Conservation (phyloP, 192 early-diverging fungal genomes). For the Coemansia sp. region DNA sequence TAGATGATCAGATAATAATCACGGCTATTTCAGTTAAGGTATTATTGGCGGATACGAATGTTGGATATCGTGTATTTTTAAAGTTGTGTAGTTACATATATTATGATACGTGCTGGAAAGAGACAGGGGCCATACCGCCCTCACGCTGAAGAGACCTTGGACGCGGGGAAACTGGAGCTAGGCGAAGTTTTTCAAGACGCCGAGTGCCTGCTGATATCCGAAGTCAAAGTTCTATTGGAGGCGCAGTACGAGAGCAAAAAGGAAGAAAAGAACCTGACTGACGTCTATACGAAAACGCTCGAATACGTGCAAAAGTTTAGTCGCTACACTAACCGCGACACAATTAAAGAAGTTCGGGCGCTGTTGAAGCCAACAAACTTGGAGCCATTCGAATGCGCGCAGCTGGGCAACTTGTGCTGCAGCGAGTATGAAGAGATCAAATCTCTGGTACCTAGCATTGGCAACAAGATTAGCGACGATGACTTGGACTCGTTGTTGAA, state of each 20-base stretch:
- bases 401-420: conserved; percentile 90
- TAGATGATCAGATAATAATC: no score
- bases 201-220: conserved; percentile 74
- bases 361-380: conserved; percentile 51
- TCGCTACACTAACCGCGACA: conserved; percentile 83
- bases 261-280: conserved; percentile 59
- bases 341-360: conserved; percentile 78
- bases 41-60: no score
- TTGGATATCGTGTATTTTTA: neutral
- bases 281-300: conserved; percentile 79
- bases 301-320: conserved; percentile 87
- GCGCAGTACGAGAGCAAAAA: conserved; percentile 64
- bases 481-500: conserved; percentile 76
- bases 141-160: conserved; percentile 36
- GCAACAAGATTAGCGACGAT: conserved; percentile 73
- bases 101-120: neutral
- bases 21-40: no score
- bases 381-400: conserved; percentile 85
- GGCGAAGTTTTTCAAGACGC: conserved; percentile 70
- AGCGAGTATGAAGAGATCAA: conserved; percentile 92
- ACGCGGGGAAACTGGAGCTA: conserved; percentile 43
- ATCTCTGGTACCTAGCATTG: conserved; percentile 86
- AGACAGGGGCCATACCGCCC: conserved; percentile 17
- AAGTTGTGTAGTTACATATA: neutral
- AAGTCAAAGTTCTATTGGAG: conserved; percentile 73